phyloP scores from a whole-genome alignment of 129 eudicot genomes.

The Artemisia tridentata region DNA sequence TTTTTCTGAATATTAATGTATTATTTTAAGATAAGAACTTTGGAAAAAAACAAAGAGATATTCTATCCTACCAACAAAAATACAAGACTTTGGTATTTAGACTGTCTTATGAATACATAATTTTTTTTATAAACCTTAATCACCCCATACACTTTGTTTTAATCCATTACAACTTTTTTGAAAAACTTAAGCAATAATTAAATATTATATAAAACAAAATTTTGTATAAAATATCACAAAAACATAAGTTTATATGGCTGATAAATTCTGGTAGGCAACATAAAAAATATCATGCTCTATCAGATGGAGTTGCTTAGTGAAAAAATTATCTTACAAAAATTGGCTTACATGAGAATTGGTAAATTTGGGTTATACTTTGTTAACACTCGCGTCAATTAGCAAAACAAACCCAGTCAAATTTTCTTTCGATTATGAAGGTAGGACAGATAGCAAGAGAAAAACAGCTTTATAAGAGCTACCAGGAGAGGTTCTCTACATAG shows the following conservation, averaged over 20 bases:
- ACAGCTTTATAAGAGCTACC: not conserved
- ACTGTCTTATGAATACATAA: not conserved
- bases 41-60: slow-evolving; percentile 11
- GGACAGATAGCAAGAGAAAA: not conserved
- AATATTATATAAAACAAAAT: too few relatives aligned
- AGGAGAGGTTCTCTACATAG: not conserved
- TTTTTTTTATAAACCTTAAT: too few relatives aligned
- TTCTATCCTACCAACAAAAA: not conserved
- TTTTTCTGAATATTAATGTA: slow-evolving; percentile 37
- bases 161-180: not conserved
- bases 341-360: too few relatives aligned
- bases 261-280: too few relatives aligned
- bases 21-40: not conserved
- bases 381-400: too few relatives aligned
- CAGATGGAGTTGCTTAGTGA: too few relatives aligned
- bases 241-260: not conserved
- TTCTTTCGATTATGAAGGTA: not conserved
- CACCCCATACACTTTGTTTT: not conserved
- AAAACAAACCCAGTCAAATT: not conserved
- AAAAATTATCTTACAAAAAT: too few relatives aligned
- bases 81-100: not conserved
- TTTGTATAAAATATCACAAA: not conserved
- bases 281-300: too few relatives aligned
- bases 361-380: too few relatives aligned
- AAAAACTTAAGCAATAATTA: too few relatives aligned